Conservation (phyloP, 257 asterid species). For the Nicotiana obtusifolia region DNA sequence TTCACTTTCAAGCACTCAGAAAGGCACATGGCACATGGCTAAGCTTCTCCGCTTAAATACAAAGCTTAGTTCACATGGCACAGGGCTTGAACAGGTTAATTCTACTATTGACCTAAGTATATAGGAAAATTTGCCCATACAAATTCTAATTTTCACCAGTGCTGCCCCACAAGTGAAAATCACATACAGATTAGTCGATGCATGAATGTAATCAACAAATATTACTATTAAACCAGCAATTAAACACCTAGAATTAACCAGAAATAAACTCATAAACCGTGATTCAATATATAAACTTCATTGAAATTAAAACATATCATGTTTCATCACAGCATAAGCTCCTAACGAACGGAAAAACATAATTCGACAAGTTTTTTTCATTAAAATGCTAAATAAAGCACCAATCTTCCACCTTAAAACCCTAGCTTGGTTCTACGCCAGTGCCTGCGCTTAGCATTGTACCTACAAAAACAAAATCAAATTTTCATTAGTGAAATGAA, state of each 20-base stretch:
- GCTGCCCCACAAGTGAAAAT: not conserved
- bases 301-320: not conserved
- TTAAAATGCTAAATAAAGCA: not conserved
- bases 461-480: not conserved
- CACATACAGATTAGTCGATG: not conserved
- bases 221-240: not conserved
- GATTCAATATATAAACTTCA: not conserved
- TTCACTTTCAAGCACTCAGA: no score
- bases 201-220: not conserved
- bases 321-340: not conserved
- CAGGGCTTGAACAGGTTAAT: not conserved
- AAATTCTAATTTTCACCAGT: not conserved
- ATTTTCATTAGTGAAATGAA: not conserved
- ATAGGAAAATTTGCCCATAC: not conserved
- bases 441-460: conserved; percentile 26
- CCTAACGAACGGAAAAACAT: not conserved
- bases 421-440: conserved; percentile 30
- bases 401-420: conserved; percentile 8
- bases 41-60: no score
- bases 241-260: not conserved
- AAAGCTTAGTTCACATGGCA: no score
- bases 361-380: not conserved
- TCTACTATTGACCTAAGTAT: not conserved
- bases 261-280: not conserved
- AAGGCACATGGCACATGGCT: no score